A percentile compares a stretch with the other conserved stretches of the same genome.
Evolutionary conservation across 2,329 filamentous ascomycete species (phyloP).

Genomic region (Cryphonectria naterciae): DNA sequence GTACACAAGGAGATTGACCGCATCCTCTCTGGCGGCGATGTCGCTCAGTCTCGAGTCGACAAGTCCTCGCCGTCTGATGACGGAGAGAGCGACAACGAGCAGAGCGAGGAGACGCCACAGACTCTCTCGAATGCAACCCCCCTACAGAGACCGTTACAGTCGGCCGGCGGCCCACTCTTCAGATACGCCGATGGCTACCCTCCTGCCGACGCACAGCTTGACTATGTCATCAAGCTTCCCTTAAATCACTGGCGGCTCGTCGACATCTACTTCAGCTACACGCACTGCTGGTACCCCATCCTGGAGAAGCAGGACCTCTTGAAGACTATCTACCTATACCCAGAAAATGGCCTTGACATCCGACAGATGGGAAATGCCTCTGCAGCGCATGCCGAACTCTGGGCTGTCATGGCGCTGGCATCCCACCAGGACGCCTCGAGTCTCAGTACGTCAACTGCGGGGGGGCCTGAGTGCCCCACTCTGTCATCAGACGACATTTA

Average conservation of each 20-base stretch:
- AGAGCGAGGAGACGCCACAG: constrained; percentile 15
- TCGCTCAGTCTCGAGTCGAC: constrained; percentile 39
- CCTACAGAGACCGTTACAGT: constrained; percentile 2
- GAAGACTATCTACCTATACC: constrained; percentile 49
- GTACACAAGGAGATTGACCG: constrained; percentile 67
- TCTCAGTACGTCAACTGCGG: constrained; percentile 26
- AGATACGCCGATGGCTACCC: neutral
- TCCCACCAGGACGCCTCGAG: constrained; percentile 54
- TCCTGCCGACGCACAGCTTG: neutral
- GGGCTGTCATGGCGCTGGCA: constrained; percentile 62
- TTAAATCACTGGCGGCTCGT: constrained; percentile 63
- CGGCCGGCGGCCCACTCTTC: neutral
- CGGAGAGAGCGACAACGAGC: constrained; percentile 36
- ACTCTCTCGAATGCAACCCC: constrained; percentile 2
- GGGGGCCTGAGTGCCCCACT: constrained; percentile 31
- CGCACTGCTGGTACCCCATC: constrained; percentile 77
- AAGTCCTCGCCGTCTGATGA: constrained; percentile 38
- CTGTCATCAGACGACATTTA: constrained; percentile 50
- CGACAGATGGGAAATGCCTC: constrained; percentile 31
- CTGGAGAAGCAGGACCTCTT: constrained; percentile 68
- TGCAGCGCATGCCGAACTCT: constrained; percentile 60
- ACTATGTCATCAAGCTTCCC: constrained; percentile 45
- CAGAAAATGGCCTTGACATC: constrained; percentile 38
- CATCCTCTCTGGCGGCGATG: constrained; percentile 55
- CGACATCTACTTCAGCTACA: constrained; percentile 76